These are phyloP conservation scores for Trichoderma sp. DNA, from an alignment of 2,329 filamentous ascomycete genomes.

Conservation along the genomic window DNA sequence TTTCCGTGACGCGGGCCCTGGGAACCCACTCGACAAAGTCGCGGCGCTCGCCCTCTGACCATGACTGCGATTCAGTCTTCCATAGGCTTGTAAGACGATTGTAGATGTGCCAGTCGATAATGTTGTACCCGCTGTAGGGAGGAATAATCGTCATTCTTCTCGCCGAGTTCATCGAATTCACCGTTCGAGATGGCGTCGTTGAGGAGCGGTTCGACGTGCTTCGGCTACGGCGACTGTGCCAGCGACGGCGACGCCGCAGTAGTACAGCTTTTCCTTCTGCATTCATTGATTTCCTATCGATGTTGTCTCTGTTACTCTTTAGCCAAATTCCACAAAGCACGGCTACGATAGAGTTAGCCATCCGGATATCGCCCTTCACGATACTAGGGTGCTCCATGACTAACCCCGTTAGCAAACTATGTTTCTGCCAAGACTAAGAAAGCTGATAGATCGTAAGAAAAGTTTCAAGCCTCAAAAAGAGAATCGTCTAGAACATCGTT, in stretches of 20 bases:
- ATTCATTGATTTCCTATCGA: neutral
- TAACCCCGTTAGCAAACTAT: neutral
- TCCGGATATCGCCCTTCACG: neutral
- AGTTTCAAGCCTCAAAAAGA: neutral
- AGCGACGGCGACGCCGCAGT: neutral
- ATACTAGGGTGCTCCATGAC: neutral
- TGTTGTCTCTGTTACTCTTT: neutral
- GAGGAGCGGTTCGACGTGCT: neutral
- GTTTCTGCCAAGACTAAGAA: neutral
- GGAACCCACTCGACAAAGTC: slow-evolving; percentile 4
- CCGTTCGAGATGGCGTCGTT: neutral
- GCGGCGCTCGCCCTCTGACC: neutral
- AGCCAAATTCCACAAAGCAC: neutral
- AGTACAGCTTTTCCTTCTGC: neutral
- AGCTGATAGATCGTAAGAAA: neutral
- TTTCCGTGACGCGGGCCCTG: neutral
- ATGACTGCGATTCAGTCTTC: neutral
- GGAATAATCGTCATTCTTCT: neutral
- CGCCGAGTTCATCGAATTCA: neutral
- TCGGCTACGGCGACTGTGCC: neutral
- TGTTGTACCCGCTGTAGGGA: neutral
- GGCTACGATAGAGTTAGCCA: neutral
- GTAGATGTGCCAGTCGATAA: slow-evolving; percentile 13
- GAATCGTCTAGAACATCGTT: neutral
- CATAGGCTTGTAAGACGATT: neutral